Conservation (phyloP, 2,329 filamentous ascomycete genomes). For the Trichoderma afroharzianum region DNA sequence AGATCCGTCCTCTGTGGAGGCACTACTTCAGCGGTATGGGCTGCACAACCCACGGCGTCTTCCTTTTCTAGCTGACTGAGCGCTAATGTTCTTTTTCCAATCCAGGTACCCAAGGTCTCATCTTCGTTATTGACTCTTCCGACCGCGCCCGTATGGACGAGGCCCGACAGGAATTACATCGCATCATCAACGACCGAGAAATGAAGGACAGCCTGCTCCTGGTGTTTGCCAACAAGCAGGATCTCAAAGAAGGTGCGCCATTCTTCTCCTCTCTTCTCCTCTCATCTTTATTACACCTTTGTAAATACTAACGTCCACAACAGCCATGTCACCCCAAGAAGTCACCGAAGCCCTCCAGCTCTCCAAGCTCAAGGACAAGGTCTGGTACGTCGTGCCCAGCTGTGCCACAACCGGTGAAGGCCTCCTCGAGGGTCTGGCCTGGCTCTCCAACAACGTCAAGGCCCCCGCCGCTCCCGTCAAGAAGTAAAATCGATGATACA, state of each 20-base stretch:
- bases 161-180: conserved; percentile 87
- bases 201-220: conserved; percentile 93
- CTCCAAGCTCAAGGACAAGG: conserved; percentile 73
- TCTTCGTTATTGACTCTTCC: conserved; percentile 97
- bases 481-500: conserved; percentile 39
- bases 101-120: conserved; percentile 88
- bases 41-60: background rate
- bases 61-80: background rate
- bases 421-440: conserved; percentile 75
- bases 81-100: conserved; percentile 8
- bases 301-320: background rate
- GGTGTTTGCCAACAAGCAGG: conserved; percentile 99
- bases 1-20: conserved; percentile 95
- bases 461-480: conserved; percentile 52
- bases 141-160: conserved; percentile 90
- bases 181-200: conserved; percentile 96
- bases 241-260: conserved; percentile 71
- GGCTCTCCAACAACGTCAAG: conserved; percentile 84
- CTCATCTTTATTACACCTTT: rapidly evolving
- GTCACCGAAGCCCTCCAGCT: conserved; percentile 75
- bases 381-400: conserved; percentile 82
- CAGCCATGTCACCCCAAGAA: conserved; percentile 76
- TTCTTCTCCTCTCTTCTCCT: background rate
- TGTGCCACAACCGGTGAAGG: conserved; percentile 79
- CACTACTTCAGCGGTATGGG: conserved; percentile 83